phyloP scores from a whole-genome alignment of 441 rosid species.

The Cnidoscolus chayamansa region DNA sequence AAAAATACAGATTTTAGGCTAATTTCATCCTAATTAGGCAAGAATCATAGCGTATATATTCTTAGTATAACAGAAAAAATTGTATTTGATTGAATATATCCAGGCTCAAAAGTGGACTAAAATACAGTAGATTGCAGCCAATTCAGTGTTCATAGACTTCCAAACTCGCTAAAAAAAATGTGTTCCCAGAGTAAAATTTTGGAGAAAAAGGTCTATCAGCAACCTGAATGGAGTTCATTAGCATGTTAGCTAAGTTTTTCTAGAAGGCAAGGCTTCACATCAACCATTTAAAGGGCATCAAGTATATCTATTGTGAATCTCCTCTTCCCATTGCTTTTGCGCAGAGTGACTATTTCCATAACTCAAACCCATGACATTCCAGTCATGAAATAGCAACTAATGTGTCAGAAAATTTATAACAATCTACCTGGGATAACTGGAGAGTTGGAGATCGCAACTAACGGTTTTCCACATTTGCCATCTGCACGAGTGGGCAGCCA shows the following conservation, averaged over 20 bases:
- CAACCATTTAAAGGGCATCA: too few relatives aligned
- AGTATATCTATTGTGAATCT: not conserved
- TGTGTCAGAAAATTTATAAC: constrained; percentile 1
- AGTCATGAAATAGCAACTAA: not conserved
- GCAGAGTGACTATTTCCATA: not conserved
- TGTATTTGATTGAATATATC: not conserved
- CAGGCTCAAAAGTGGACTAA: not conserved
- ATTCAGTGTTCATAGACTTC: not conserved
- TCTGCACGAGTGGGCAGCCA: constrained; percentile 92
- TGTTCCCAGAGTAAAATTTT: not conserved
- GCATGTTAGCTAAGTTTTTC: not conserved
- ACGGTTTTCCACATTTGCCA: constrained; percentile 81
- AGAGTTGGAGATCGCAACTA: constrained; percentile 66
- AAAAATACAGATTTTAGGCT: too few relatives aligned
- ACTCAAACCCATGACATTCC: not conserved
- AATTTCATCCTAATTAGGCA: too few relatives aligned
- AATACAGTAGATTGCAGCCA: not conserved
- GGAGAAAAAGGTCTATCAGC: not conserved
- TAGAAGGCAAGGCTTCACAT: not conserved
- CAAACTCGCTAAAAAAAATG: not conserved
- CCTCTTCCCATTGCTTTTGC: not conserved
- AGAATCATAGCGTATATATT: too few relatives aligned
- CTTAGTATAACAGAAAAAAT: not conserved
- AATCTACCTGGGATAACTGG: constrained; percentile 76
- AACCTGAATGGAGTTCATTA: not conserved